Base-by-base conservation (phyloP, 352 stramenopile species). In the Phytophthora tentaculata region DNA sequence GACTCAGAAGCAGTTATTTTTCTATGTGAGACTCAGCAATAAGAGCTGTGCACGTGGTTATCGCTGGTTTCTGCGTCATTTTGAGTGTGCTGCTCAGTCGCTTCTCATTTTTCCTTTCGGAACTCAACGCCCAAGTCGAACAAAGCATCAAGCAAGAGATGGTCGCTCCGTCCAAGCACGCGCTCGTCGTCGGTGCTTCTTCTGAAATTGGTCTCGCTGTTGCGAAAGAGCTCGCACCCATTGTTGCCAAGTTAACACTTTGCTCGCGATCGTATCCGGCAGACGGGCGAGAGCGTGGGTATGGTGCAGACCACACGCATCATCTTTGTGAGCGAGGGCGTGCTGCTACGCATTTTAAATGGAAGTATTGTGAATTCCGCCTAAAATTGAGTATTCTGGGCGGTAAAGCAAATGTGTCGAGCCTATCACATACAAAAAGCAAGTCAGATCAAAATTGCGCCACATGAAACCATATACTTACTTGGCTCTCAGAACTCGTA, bases 241-340 rank as follows among this genome's bases (percentile, higher is more conserved):
- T 74, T 9, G 67, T 74, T 8, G 39, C 61, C 16, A 73, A 73
- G 29, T 17, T 69, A 10, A 73, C 66, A 1, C 53, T 73, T 1
- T 73, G 60, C 28, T 70, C 64, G 2, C 35, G 64, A n/a, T 71
- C 64, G 9, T 67, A 56, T 16, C 49, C 51, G 5, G 14, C 29
- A 26, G 44, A 32, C 82, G 19, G 82, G 81, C 56, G 83, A 90
- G 55, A 89, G 79, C 20, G 74, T 84, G 55, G 85, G 83, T 19
- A 92, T 94, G 83, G 16, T 89, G 51, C 71, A 79, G 51, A 94
- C 83, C 45, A 84, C 79, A 20, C 74, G 72, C 65, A 75, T 57
- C 48, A 92, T 94, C 59, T 81, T 86, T 16, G 22, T 39, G 3
- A 78, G 14, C 19, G 86, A 94, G 59, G 83, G 86, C 14, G n/a